Evolutionary conservation across 1,139 yeast species (phyloP), one percentile per base, ranked within the genome.

Genomic region (Candida tropicalis): DNA sequence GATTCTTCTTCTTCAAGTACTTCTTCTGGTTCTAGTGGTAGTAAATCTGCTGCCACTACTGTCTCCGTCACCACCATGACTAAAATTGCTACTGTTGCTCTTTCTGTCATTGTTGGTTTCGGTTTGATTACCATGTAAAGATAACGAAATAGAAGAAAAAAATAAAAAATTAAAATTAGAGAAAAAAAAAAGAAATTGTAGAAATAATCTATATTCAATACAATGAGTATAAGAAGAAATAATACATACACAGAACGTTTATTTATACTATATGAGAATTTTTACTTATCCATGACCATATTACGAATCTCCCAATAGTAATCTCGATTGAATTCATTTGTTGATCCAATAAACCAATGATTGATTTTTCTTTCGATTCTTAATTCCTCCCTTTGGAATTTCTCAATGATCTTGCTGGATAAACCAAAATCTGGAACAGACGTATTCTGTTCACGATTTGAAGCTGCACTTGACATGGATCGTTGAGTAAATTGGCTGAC

Each of bases 221-320:
- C 23, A 20, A 38, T 29, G n/a, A n/a, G n/a, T n/a, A n/a, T n/a
- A n/a, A n/a, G n/a, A n/a, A n/a, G n/a, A n/a, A n/a, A n/a, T n/a
- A n/a, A n/a, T n/a, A n/a, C n/a, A n/a, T n/a, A n/a, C n/a, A n/a
- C n/a, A n/a, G n/a, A n/a, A n/a, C n/a, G n/a, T n/a, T n/a, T n/a
- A n/a, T n/a, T n/a, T n/a, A n/a, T n/a, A n/a, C n/a, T n/a, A n/a
- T n/a, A n/a, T n/a, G n/a, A n/a, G n/a, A n/a, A n/a, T n/a, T n/a
- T 28, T 27, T 37, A 37, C 11, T 65, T 62, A 42, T 72, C 77
- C 51, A 72, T 65, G 3, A 80, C 81, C 77, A 80, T 70, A 46
- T 71, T 70, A 36, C 84, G 60, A 36, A 80, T 78, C 52, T 80
- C 85, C 72, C 79, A 72, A 51, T 72, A 65, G 54, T 74, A 69